Conservation (phyloP, 495 filamentous ascomycete species). For the Penicillium flavigenum region DNA sequence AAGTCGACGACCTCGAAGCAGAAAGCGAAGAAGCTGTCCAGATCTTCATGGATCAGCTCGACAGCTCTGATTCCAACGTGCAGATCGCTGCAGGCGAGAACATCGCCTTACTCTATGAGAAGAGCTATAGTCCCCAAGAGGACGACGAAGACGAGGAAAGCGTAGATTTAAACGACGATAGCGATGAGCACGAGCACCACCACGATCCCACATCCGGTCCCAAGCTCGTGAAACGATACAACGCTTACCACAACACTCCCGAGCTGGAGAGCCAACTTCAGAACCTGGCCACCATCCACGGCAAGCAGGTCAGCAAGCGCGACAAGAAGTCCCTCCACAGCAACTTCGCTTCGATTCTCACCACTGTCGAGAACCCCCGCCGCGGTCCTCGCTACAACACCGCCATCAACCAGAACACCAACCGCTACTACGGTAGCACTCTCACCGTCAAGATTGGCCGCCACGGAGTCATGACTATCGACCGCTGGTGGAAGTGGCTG, state of each 20-base stretch:
- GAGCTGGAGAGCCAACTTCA: constrained; percentile 54
- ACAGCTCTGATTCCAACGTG: constrained; percentile 70
- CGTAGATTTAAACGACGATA: constrained; percentile 47
- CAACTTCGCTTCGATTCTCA: constrained; percentile 79
- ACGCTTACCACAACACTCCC: constrained; percentile 54
- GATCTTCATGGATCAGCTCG: constrained; percentile 85
- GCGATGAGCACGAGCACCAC: constrained; percentile 46
- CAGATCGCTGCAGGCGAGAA: constrained; percentile 87
- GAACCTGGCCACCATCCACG: constrained; percentile 57
- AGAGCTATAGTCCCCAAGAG: constrained; percentile 63
- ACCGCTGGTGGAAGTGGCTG: constrained; percentile 88
- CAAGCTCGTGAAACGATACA: constrained; percentile 62
- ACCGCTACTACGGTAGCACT: constrained; percentile 72
- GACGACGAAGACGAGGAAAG: constrained; percentile 61
- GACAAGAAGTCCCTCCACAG: constrained; percentile 74
- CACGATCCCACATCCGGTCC: constrained; percentile 47
- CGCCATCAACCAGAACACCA: constrained; percentile 70
- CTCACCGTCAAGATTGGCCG: constrained; percentile 73
- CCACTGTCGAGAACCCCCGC: constrained; percentile 75
- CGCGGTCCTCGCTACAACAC: constrained; percentile 69
- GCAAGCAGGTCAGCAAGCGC: constrained; percentile 72
- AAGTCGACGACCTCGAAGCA: constrained; percentile 75
- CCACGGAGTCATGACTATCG: constrained; percentile 72
- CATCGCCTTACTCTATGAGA: constrained; percentile 88
- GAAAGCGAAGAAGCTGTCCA: constrained; percentile 75